Evolutionary conservation across 1,284 basidiomycete genomes (phyloP), one percentile per base, ranked within the genome.

Genomic region (Ustilago bromivora): DNA sequence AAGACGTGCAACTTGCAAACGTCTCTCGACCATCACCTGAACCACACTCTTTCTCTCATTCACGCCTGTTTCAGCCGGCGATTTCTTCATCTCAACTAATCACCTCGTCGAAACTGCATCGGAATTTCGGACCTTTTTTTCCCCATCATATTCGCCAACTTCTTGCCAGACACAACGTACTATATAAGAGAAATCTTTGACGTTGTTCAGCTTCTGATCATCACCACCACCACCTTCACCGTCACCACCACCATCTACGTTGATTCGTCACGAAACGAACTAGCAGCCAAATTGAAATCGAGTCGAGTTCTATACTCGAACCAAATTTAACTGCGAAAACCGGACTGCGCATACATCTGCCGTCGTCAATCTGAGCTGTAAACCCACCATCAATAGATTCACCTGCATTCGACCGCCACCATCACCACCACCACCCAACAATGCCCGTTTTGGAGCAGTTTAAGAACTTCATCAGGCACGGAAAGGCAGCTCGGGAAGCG

Each of bases 391-490:
- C 43, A 31, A 8, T 38, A 19, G 43, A 19, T 23, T 4, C 59
- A 28, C 4, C 35, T 56, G 36, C 32, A 32, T 51, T 32, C 36
- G 17, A 4, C 28, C 15, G 17, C 36, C 32, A 41, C 34, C 23
- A 9, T 35, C 34, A 51, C 34, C 34, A 11, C 60, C 54, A 56
- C 64, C 54, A 51, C 59, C 55, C 32, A 63, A 72, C 55, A 36
- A 78, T 78, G 76, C 71, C 76, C 41, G 76, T 82, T 49, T 61
- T 81, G 56, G 81, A 82, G 61, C 75, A 84, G 40, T 79, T 84
- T 61, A 82, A 79, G 61, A 77, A 82, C 65, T 79, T 84, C 43
- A 82, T 84, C 57, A 71, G 82, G 56, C 82, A 84, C 71, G 83
- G 82, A 57, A 84, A 84, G 68, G 76, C 80, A 35, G 46, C 66